Conservation (phyloP, 495 filamentous ascomycete genomes). For the Trichoderma erinaceum region DNA sequence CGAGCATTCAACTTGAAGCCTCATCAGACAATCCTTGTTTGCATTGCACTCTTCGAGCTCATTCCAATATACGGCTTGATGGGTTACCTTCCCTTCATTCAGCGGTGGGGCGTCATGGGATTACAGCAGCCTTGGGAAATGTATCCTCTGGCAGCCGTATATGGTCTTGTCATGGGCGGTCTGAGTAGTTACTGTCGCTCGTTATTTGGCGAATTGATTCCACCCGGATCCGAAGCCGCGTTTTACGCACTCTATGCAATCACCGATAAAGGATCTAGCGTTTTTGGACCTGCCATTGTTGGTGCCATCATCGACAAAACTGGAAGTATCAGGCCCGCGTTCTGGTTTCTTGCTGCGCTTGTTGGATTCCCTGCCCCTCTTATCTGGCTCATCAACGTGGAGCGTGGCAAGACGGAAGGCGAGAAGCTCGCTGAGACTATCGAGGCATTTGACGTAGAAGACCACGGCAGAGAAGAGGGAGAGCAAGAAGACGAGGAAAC, state of each 20-base stretch:
- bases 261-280: slow-evolving; percentile 91
- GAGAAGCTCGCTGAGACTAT: slow-evolving; percentile 62
- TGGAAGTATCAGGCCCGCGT: slow-evolving; percentile 87
- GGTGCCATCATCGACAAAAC: slow-evolving; percentile 84
- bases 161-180: slow-evolving; percentile 89
- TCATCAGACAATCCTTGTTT: slow-evolving; percentile 82
- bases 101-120: slow-evolving; percentile 67
- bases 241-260: slow-evolving; percentile 97
- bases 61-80: slow-evolving; percentile 89
- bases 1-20: slow-evolving; percentile 57
- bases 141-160: slow-evolving; percentile 86
- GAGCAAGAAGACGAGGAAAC: slow-evolving; percentile 27
- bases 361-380: slow-evolving; percentile 77
- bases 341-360: slow-evolving; percentile 81
- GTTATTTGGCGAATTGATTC: slow-evolving; percentile 86
- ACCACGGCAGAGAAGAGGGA: slow-evolving; percentile 10
- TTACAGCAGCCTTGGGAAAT: slow-evolving; percentile 95
- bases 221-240: slow-evolving; percentile 87
- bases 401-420: slow-evolving; percentile 76
- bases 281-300: slow-evolving; percentile 93
- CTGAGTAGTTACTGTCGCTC: slow-evolving; percentile 91
- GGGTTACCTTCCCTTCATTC: slow-evolving; percentile 79
- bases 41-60: slow-evolving; percentile 82
- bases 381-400: slow-evolving; percentile 82
- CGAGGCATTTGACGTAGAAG: slow-evolving; percentile 44